Base-by-base conservation (phyloP, 257 asterid genomes). In the Fraxinus pennsylvanica region DNA sequence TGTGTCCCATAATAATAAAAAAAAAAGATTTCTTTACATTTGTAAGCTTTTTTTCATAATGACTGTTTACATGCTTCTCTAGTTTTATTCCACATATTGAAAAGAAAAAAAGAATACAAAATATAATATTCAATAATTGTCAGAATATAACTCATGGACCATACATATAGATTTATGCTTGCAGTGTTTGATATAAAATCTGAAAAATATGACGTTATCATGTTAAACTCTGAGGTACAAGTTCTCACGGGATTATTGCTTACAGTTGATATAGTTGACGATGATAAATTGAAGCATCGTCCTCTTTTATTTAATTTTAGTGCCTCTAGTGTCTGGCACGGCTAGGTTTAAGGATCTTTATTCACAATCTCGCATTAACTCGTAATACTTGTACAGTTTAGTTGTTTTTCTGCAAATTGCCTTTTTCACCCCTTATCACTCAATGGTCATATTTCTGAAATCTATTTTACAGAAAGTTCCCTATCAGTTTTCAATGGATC, bases 401-500 rank as follows among this genome's bases (percentile, higher is more conserved):
- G 74, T 71, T 4, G 21, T 76, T 79, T 66, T 67, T 66, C 66
- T 52, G 59, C 9, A 27, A n/a, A 71, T 52, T 79, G 75, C 43
- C 25, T n/a, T 45, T 77, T 80, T 57, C 71, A 61, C 57, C 65
- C 30, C 29, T 47, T 66, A 61, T 77, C 73, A 57, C 75, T 74
- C 73, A 79, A 82, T 85, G 52, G 73, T 43, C 67, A 82, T 68
- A 9, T 71, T 72, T 69, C 61, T 82, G 59, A 19, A 72, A 72
- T 68, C 74, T 66, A 50, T 76, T 67, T 22, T 73, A 32, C 91
- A 92, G 98, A 94, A 94, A 90, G 86, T 94, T 22, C 98, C 98
- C 0, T 94, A 89, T 82, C 96, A 83, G 79, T 94, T 94, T 76
- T 91, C 98, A 8, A 90, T 84, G 90, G 92, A 92, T 72, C 89